Percentiles rank a stretch among this genome's conserved stretches.
Conservation (phyloP, 805 yeast species). For the Metschnikowia kofuensis region DNA sequence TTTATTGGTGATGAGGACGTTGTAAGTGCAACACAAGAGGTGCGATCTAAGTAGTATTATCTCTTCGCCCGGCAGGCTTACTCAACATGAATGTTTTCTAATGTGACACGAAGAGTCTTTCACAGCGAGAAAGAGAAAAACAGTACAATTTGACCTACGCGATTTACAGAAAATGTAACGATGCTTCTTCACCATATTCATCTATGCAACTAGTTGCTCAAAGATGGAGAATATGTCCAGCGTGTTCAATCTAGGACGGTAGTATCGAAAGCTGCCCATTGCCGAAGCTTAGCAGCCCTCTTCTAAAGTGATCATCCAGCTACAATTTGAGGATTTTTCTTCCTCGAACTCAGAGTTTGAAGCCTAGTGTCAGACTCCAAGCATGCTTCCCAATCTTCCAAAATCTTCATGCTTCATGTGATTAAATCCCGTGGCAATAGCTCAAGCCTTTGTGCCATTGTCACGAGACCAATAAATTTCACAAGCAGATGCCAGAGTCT, state of each 20-base stretch:
- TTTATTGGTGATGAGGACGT: no score
- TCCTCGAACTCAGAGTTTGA: no score
- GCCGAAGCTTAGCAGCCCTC: slow-evolving; percentile 12
- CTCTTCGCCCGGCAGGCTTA: no score
- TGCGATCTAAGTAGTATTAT: no score
- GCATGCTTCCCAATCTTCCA: neutral
- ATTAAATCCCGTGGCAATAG: slow-evolving; percentile 6
- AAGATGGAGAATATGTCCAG: slow-evolving; percentile 82
- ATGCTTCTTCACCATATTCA: slow-evolving; percentile 76
- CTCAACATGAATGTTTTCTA: no score
- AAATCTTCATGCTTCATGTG: no score
- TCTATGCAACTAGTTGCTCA: slow-evolving; percentile 46
- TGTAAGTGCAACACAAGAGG: no score
- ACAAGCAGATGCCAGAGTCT: no score
- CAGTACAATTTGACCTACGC: neutral
- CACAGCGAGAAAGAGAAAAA: neutral
- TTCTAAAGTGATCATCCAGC: slow-evolving; percentile 18
- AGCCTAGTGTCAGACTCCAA: neutral
- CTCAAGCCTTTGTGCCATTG: slow-evolving; percentile 17
- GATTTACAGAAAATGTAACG: slow-evolving; percentile 49
- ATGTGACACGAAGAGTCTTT: no score
- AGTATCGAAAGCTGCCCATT: slow-evolving; percentile 45
- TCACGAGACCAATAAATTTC: slow-evolving; percentile 4
- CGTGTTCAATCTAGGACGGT: slow-evolving; percentile 62
- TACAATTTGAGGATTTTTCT: neutral